Percentiles rank a stretch among this genome's conserved stretches.
These are phyloP conservation scores for Chrysoporthe cubensis DNA, from an alignment of 2,329 filamentous ascomycete species.

Conservation along the genomic window DNA sequence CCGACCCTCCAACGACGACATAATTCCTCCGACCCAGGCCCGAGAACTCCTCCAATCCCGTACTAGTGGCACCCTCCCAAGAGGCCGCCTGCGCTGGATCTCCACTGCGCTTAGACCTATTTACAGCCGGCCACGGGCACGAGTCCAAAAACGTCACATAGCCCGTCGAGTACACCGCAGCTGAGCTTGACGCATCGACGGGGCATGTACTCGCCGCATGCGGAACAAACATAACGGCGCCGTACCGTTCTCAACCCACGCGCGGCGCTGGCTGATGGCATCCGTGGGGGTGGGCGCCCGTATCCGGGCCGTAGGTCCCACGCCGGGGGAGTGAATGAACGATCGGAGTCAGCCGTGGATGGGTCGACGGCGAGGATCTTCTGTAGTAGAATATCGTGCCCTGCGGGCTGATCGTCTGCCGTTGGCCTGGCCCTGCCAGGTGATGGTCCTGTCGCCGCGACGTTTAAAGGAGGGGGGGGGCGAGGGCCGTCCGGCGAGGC, in stretches of 20 bases:
- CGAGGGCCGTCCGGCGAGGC: slow-evolving; percentile 19
- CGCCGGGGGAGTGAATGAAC: slow-evolving; percentile 7
- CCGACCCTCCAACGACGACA: background rate
- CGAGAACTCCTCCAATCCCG: background rate
- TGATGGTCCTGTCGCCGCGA: slow-evolving; percentile 13
- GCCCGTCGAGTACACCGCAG: background rate
- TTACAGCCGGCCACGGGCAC: slow-evolving; percentile 14
- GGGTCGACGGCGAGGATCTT: slow-evolving; percentile 6
- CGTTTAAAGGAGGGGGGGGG: slow-evolving; percentile 2
- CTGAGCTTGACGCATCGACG: background rate
- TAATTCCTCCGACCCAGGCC: background rate
- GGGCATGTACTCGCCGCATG: slow-evolving; percentile 4
- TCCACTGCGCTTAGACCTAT: background rate
- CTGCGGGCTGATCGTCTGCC: slow-evolving; percentile 4
- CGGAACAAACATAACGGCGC: background rate
- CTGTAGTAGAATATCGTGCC: slow-evolving; percentile 16
- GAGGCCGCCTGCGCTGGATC: background rate
- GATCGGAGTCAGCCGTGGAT: background rate
- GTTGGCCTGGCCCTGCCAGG: slow-evolving; percentile 19
- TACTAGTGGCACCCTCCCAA: slow-evolving; percentile 10
- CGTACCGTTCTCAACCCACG: slow-evolving; percentile 12
- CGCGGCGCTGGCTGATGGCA: slow-evolving; percentile 4
- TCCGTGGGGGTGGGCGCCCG: background rate
- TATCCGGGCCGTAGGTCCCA: background rate
- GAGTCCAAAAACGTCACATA: slow-evolving; percentile 8